Conservation (phyloP, 306 rosid genomes). For the Acmispon strigosus region DNA sequence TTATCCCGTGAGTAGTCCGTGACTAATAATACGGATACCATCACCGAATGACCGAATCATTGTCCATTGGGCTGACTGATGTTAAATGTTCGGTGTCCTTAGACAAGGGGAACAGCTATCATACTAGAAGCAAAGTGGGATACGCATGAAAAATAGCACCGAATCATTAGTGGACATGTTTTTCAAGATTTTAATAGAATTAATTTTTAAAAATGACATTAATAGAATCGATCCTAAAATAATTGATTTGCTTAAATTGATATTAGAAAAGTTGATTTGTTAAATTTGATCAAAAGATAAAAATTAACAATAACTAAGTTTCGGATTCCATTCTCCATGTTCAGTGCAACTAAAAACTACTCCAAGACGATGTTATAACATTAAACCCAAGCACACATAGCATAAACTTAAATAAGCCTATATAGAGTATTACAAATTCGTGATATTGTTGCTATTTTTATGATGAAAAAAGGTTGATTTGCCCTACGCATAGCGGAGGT, state of each 20-base stretch:
- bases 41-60: neutral
- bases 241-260: too few relatives aligned
- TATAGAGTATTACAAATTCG: neutral
- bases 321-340: neutral
- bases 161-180: neutral
- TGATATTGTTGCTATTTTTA: neutral
- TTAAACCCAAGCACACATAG: neutral
- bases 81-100: neutral
- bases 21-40: neutral
- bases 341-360: neutral
- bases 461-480: constrained; percentile 23
- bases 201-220: too few relatives aligned
- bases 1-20: neutral
- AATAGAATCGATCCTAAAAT: too few relatives aligned
- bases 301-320: too few relatives aligned
- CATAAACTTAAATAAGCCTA: neutral
- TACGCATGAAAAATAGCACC: neutral
- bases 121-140: neutral
- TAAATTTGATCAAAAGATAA: too few relatives aligned
- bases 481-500: constrained; percentile 36
- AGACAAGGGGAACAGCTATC: neutral
- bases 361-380: too few relatives aligned
- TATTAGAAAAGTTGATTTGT: too few relatives aligned
- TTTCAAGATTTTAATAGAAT: too few relatives aligned
- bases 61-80: neutral